Base-by-base conservation (phyloP, 2,329 filamentous ascomycete species). In the Huntiella bhutanensis region DNA sequence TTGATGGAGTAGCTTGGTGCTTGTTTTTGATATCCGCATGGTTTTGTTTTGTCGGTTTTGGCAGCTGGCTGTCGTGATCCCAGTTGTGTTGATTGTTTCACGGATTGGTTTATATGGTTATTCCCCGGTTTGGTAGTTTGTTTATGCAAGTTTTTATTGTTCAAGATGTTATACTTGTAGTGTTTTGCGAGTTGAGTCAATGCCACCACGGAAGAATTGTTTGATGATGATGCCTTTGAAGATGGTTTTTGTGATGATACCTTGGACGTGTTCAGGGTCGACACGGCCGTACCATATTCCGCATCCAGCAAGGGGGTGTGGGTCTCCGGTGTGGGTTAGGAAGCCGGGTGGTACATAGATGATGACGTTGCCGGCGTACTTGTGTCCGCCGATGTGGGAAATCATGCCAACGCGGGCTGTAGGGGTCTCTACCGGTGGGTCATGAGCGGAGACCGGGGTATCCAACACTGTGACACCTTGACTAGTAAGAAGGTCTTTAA, bases 211-310 rank as follows among this genome's bases (percentile, higher is more conserved):
- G 52, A 86, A 83, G 56, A 83, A 63, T 51, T 86, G 79, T 22
- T 65, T 66, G 28, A 91, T 73, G 0, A 91, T 70, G 28, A 67
- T 73, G 1, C 83, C 82, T 17, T 66, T 66, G 5, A 75, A 39
- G 1, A 91, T 62, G 4, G 83, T 88, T 65, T 85, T 77, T 15
- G 66, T 62, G 4, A 91, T 68, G 41, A 91, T 73, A 0, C 82
- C 83, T 56, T 86, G 79, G 0, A 87, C 81, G 57, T 88, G 73
- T 55, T 68, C 71, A 3, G 82, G 79, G 53, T 80, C 79, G 1
- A 91, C 78, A 36, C 83, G 65, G 0, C 83, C 83, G 58, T 91
- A 91, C 83, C 83, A 91, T 2, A 91, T 71, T 1, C 82, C 82
- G 55, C 73, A 73, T 0, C 82, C 82, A 1, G 72, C 74, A 43